phyloP scores from a whole-genome alignment of 2,329 filamentous ascomycete genomes.

The Dactylellina cionopaga region DNA sequence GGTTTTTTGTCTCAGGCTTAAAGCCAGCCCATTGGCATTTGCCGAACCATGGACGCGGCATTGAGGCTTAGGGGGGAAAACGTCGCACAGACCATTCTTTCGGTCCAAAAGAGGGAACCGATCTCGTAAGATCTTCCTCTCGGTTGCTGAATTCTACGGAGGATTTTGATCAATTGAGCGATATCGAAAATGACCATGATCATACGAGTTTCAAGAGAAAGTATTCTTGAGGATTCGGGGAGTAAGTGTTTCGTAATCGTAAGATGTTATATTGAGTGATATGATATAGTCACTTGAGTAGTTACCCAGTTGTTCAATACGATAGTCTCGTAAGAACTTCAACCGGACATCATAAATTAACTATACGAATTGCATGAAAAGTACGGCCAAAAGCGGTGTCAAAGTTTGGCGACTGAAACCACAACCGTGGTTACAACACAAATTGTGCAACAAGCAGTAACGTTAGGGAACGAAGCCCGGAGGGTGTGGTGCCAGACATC shows the following conservation, averaged over 20 bases:
- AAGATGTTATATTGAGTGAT: slow-evolving; percentile 6
- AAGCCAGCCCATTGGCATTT: background rate
- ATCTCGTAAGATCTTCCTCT: slow-evolving; percentile 36
- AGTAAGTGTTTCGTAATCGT: slow-evolving; percentile 28
- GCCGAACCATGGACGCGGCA: slow-evolving; percentile 32
- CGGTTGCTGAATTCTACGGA: background rate
- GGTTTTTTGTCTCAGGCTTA: background rate
- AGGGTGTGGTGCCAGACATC: slow-evolving; percentile 2
- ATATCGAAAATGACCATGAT: slow-evolving; percentile 2
- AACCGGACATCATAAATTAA: too few species aligned
- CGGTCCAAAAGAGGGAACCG: slow-evolving; percentile 20
- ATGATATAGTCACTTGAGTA: slow-evolving; percentile 1
- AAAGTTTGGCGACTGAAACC: background rate
- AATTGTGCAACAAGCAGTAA: slow-evolving; percentile 38
- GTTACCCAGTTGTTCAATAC: background rate
- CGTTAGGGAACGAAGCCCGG: background rate
- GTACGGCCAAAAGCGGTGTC: too few species aligned
- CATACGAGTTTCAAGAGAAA: background rate
- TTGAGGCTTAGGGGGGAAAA: slow-evolving; percentile 21
- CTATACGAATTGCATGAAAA: too few species aligned
- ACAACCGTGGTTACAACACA: slow-evolving; percentile 29
- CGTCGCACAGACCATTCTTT: slow-evolving; percentile 37
- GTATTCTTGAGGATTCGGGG: slow-evolving; percentile 1
- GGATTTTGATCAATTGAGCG: too few species aligned
- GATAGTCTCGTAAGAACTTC: background rate